phyloP scores from a whole-genome alignment of 2,329 filamentous ascomycete genomes.

The Calcarisporium arbuscula region DNA sequence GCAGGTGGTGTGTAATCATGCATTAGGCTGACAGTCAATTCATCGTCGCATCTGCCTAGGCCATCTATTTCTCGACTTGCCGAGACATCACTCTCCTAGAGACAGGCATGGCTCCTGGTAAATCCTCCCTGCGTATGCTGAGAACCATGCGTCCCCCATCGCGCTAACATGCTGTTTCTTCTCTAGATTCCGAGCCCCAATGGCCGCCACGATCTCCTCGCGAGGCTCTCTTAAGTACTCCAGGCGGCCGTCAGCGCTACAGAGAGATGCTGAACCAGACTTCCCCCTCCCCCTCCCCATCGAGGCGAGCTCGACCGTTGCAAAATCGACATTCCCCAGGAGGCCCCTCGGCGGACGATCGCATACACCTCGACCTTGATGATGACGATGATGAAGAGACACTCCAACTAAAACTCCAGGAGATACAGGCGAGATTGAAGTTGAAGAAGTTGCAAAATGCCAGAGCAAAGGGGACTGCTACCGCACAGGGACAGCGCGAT shows the following conservation, averaged over 20 bases:
- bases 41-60: too few relatives aligned
- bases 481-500: conserved; percentile 14
- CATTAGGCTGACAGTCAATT: too few relatives aligned
- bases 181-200: conserved; percentile 40
- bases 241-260: conserved; percentile 71
- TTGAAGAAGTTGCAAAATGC: conserved; percentile 76
- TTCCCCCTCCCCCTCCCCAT: conserved; percentile 64
- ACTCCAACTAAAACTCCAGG: conserved; percentile 75
- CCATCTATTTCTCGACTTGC: too few relatives aligned
- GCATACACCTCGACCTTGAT: conserved; percentile 8
- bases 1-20: too few relatives aligned
- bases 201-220: conserved; percentile 64
- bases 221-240: conserved; percentile 60
- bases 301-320: conserved; percentile 16
- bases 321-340: conserved; percentile 6
- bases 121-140: conserved; percentile 1
- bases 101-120: conserved; percentile 12
- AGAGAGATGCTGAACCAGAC: conserved; percentile 59
- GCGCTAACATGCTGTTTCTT: conserved; percentile 6
- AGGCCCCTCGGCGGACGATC: conserved; percentile 24
- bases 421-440: conserved; percentile 81
- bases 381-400: conserved; percentile 85
- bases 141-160: conserved; percentile 3
- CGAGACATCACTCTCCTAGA: too few relatives aligned
- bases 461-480: conserved; percentile 15